Evolutionary conservation across 2,329 filamentous ascomycete genomes (phyloP).

Genomic region (Didymellaceae sp.): DNA sequence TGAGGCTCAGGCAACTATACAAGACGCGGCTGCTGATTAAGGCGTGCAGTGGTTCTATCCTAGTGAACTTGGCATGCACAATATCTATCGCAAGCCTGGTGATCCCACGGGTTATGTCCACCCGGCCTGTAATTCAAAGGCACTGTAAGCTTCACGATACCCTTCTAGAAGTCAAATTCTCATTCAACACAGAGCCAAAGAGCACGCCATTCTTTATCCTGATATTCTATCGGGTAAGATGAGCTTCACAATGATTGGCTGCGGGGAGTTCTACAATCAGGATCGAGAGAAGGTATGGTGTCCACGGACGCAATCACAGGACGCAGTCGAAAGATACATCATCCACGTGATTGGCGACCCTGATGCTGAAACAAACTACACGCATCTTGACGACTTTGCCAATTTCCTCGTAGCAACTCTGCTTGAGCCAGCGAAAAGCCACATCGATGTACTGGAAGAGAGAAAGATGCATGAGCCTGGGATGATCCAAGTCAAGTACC

Average conservation of each 20-base stretch:
- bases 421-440: constrained; percentile 25
- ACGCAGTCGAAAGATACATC: constrained; percentile 22
- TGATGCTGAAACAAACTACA: constrained; percentile 31
- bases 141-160: neutral
- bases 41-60: constrained; percentile 37
- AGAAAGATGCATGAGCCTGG: too few relatives aligned
- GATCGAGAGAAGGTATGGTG: constrained; percentile 35
- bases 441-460: constrained; percentile 16
- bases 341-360: constrained; percentile 33
- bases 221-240: constrained; percentile 28
- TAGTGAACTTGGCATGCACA: constrained; percentile 35
- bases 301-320: constrained; percentile 30
- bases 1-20: constrained; percentile 24
- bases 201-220: constrained; percentile 23
- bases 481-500: neutral
- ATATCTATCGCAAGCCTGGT: constrained; percentile 28
- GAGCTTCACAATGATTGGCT: constrained; percentile 42
- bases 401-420: constrained; percentile 34
- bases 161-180: neutral
- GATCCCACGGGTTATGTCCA: constrained; percentile 27
- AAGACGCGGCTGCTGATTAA: constrained; percentile 33
- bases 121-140: neutral
- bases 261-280: constrained; percentile 43
- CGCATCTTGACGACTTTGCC: constrained; percentile 34
- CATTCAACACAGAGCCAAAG: constrained; percentile 12